These are phyloP conservation scores for Beta lomatogona DNA, from an alignment of 179 eudicot species.

Conservation along the genomic window DNA sequence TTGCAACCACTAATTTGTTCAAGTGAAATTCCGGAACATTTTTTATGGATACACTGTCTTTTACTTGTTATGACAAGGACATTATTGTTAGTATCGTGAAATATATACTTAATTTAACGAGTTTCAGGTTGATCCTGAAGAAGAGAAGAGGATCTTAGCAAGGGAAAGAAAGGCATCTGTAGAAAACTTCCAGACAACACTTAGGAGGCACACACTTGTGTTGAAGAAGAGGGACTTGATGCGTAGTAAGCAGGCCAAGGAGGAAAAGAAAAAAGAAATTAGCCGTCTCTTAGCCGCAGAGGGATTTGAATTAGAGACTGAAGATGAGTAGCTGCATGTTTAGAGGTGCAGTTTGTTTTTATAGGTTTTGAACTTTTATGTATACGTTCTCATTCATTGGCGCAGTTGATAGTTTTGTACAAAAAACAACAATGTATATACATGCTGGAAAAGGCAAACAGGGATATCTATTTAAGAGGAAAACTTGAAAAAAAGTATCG, in stretches of 20 bases:
- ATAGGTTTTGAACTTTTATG: conserved; percentile 1
- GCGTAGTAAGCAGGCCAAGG: conserved; percentile 83
- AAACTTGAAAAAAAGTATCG: not conserved
- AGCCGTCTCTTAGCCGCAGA: conserved; percentile 83
- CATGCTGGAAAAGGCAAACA: not conserved
- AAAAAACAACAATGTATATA: conserved; percentile 22
- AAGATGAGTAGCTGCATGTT: conserved; percentile 46
- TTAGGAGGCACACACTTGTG: conserved; percentile 85
- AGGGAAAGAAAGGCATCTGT: conserved; percentile 79
- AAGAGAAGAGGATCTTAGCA: conserved; percentile 78
- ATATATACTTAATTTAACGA: not conserved
- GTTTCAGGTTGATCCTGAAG: conserved; percentile 87
- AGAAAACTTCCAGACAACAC: conserved; percentile 69
- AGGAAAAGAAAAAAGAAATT: conserved; percentile 67
- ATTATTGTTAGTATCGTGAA: not conserved
- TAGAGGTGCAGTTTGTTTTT: not conserved
- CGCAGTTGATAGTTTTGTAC: conserved; percentile 18
- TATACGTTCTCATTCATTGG: conserved; percentile 21
- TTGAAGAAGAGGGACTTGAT: conserved; percentile 80
- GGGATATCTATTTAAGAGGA: not conserved
- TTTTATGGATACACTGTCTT: not conserved
- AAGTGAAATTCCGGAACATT: not conserved
- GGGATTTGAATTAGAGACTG: conserved; percentile 84
- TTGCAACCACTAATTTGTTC: not conserved
- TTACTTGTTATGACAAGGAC: not conserved